Evolutionary conservation across 2,329 filamentous ascomycete genomes (phyloP).

Genomic region (Pseudogymnoascus sp.): DNA sequence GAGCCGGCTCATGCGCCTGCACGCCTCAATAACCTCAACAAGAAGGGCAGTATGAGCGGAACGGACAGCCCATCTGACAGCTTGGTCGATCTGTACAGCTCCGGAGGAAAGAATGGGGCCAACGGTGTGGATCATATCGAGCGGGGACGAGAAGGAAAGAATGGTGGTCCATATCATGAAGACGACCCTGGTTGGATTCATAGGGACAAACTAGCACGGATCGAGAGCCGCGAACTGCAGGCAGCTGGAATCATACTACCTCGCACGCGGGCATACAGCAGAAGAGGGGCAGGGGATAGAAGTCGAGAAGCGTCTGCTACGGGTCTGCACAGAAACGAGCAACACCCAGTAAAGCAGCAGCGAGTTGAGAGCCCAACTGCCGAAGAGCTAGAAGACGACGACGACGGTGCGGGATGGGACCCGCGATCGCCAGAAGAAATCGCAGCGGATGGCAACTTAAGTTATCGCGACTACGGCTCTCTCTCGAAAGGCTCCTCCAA

Average conservation of each 20-base stretch:
- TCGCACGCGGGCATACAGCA: conserved; percentile 45
- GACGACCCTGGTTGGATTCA: conserved; percentile 66
- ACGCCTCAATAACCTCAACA: conserved; percentile 30
- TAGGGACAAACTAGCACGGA: conserved; percentile 72
- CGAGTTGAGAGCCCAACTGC: conserved; percentile 32
- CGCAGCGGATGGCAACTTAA: conserved; percentile 47
- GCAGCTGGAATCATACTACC: conserved; percentile 64
- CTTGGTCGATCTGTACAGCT: conserved; percentile 37
- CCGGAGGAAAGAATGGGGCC: conserved; percentile 19
- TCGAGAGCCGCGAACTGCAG: conserved; percentile 73
- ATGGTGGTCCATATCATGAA: conserved; percentile 16
- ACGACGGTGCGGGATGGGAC: conserved; percentile 52
- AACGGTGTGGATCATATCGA: conserved; percentile 25
- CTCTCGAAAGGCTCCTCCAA: conserved; percentile 60
- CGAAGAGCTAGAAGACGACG: conserved; percentile 35
- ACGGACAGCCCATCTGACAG: conserved; percentile 39
- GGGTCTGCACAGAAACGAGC: conserved; percentile 30
- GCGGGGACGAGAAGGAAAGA: conserved; percentile 16
- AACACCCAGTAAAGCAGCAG: conserved; percentile 39
- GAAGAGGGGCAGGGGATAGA: conserved; percentile 41
- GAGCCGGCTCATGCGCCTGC: conserved; percentile 30
- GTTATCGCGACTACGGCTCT: conserved; percentile 45
- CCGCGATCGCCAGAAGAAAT: conserved; percentile 72
- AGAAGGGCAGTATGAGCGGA: conserved; percentile 36
- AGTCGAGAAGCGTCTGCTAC: conserved; percentile 29